These are phyloP conservation scores for Amorphotheca resinae DNA, from an alignment of 495 filamentous ascomycete species.

Conservation along the genomic window DNA sequence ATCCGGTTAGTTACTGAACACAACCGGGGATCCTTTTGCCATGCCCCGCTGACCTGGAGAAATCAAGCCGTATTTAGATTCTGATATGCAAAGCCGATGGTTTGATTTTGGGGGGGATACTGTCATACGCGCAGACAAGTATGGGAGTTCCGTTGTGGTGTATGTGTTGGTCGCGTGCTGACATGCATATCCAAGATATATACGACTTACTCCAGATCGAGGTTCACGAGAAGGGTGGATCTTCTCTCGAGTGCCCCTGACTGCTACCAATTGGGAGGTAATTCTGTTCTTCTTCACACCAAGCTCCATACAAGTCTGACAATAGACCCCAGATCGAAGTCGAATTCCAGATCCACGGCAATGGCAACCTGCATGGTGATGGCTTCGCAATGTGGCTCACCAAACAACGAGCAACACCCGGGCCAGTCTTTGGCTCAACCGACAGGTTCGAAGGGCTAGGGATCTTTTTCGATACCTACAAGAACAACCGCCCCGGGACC, in stretches of 20 bases:
- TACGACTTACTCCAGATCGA: conserved; percentile 82
- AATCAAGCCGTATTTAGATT: conserved; percentile 83
- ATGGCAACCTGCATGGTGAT: conserved; percentile 80
- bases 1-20: conserved; percentile 30
- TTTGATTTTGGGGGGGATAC: conserved; percentile 98
- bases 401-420: conserved; percentile 70
- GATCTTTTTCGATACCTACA: conserved; percentile 98
- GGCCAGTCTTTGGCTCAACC: conserved; percentile 76
- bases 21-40: neutral
- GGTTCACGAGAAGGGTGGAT: conserved; percentile 86
- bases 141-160: conserved; percentile 21
- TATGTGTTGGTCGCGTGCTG: neutral
- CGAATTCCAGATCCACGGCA: conserved; percentile 81
- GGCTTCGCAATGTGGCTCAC: conserved; percentile 98
- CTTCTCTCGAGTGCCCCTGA: conserved; percentile 86
- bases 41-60: conserved; percentile 8
- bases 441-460: conserved; percentile 93
- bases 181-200: conserved; percentile 46
- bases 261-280: conserved; percentile 97
- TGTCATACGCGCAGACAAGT: conserved; percentile 86
- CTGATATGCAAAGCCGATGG: conserved; percentile 98
- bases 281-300: conserved; percentile 9
- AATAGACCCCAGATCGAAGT: conserved; percentile 58
- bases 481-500: conserved; percentile 93
- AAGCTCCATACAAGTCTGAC: conserved; percentile 3